Evolutionary conservation across 768 basidiomycete species (phyloP).

Genomic region (Lepiota brunneoincarnata): DNA sequence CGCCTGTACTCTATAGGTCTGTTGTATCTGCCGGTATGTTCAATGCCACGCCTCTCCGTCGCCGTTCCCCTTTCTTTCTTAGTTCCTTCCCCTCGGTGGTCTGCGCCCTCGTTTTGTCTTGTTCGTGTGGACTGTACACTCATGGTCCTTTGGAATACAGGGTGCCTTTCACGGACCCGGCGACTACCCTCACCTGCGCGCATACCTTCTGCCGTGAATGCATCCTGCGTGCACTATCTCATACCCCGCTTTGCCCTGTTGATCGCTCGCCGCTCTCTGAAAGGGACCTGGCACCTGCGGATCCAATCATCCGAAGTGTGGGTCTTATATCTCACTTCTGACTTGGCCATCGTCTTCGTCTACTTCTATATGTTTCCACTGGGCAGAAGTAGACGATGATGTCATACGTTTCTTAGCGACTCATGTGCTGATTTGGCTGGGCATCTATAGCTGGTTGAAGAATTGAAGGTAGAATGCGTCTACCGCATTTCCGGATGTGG

Average conservation of each 20-base stretch:
- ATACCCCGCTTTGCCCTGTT: slow-evolving; percentile 77
- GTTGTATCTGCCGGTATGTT: slow-evolving; percentile 71
- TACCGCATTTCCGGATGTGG: slow-evolving; percentile 57
- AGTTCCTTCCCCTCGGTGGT: not conserved
- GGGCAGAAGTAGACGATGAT: too few relatives aligned
- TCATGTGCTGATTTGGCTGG: slow-evolving; percentile 9
- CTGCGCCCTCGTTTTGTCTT: not conserved
- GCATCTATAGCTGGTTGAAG: slow-evolving; percentile 76
- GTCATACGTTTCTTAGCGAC: not conserved
- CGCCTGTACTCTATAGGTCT: slow-evolving; percentile 41
- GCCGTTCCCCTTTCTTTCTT: not conserved
- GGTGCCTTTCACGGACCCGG: slow-evolving; percentile 73
- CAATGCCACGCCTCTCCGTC: not conserved
- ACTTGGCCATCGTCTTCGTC: too few relatives aligned
- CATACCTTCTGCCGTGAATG: slow-evolving; percentile 90
- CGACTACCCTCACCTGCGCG: slow-evolving; percentile 68
- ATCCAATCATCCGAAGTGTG: slow-evolving; percentile 75
- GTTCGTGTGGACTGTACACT: not conserved
- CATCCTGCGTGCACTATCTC: slow-evolving; percentile 63
- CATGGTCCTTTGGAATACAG: slow-evolving; percentile 29
- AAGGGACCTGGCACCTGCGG: slow-evolving; percentile 64
- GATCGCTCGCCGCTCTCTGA: slow-evolving; percentile 66
- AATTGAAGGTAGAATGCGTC: slow-evolving; percentile 72
- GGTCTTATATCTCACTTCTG: slow-evolving; percentile 22
- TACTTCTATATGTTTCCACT: too few relatives aligned